phyloP scores from a whole-genome alignment of 2,329 filamentous ascomycete species.

The Sclerotinia nivalis region DNA sequence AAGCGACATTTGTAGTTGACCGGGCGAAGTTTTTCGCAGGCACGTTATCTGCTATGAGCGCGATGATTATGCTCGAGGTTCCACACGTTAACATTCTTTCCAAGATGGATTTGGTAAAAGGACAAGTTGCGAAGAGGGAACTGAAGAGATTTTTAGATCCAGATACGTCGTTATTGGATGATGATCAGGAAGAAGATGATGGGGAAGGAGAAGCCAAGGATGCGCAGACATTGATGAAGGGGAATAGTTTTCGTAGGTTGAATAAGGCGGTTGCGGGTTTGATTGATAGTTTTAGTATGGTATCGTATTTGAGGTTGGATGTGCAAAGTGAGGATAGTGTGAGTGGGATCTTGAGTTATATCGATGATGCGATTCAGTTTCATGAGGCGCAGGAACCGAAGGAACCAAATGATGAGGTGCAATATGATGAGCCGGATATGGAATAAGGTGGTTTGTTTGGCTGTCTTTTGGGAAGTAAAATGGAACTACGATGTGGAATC shows the following conservation, averaged over 20 bases:
- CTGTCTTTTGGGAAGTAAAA: background rate
- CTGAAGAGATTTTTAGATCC: slow-evolving; percentile 88
- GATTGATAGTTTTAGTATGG: slow-evolving; percentile 98
- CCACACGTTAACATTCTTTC: slow-evolving; percentile 95
- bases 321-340: slow-evolving; percentile 92
- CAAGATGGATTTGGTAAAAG: slow-evolving; percentile 97
- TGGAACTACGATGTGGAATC: no score
- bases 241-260: slow-evolving; percentile 76
- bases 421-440: slow-evolving; percentile 47
- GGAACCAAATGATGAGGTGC: slow-evolving; percentile 69
- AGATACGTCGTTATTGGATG: slow-evolving; percentile 75
- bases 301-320: slow-evolving; percentile 89
- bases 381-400: slow-evolving; percentile 90
- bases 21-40: slow-evolving; percentile 97
- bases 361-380: slow-evolving; percentile 91
- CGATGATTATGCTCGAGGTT: slow-evolving; percentile 98
- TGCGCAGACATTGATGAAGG: slow-evolving; percentile 74
- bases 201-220: slow-evolving; percentile 58
- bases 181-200: slow-evolving; percentile 46
- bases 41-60: slow-evolving; percentile 93
- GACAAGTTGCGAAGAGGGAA: slow-evolving; percentile 82
- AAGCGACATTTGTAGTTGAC: slow-evolving; percentile 94
- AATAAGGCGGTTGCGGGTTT: slow-evolving; percentile 87
- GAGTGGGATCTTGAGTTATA: slow-evolving; percentile 79
- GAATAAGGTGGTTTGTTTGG: slow-evolving; percentile 28